These are phyloP conservation scores for Tetratostichococcus sp. DNA, from an alignment of 139 green algal genomes.

Conservation along the genomic window DNA sequence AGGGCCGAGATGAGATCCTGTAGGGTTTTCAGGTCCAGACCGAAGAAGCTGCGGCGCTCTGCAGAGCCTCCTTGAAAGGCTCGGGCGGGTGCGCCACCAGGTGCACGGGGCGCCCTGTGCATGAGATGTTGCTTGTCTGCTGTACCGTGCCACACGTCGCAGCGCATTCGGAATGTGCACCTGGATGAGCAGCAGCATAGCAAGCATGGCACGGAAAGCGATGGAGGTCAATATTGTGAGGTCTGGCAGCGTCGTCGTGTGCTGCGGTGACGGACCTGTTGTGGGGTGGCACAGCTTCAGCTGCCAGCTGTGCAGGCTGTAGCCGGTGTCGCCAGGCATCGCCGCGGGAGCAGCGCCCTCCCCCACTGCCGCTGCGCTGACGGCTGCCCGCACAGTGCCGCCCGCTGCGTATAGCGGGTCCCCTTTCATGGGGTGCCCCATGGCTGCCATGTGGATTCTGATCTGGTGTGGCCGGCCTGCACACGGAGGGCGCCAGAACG, in stretches of 20 bases:
- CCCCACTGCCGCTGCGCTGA: too few species aligned
- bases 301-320: not conserved
- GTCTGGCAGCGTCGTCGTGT: too few species aligned
- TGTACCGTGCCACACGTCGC: too few species aligned
- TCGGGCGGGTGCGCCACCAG: not conserved
- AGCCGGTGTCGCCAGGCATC: not conserved
- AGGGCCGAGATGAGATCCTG: too few species aligned
- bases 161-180: too few species aligned
- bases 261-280: too few species aligned
- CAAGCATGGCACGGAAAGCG: too few species aligned
- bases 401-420: conserved; percentile 53
- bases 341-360: not conserved
- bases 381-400: not conserved
- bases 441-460: conserved; percentile 54
- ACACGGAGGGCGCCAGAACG: not conserved
- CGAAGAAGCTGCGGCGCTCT: not conserved
- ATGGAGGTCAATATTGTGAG: too few species aligned
- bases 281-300: not conserved
- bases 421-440: conserved; percentile 55
- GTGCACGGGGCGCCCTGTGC: not conserved
- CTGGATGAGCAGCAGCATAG: too few species aligned
- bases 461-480: conserved; percentile 65
- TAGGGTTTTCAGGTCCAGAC: not conserved
- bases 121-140: not conserved
- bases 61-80: not conserved